phyloP scores from a whole-genome alignment of 169 alveolate species.

The Plasmodium gonderi region DNA sequence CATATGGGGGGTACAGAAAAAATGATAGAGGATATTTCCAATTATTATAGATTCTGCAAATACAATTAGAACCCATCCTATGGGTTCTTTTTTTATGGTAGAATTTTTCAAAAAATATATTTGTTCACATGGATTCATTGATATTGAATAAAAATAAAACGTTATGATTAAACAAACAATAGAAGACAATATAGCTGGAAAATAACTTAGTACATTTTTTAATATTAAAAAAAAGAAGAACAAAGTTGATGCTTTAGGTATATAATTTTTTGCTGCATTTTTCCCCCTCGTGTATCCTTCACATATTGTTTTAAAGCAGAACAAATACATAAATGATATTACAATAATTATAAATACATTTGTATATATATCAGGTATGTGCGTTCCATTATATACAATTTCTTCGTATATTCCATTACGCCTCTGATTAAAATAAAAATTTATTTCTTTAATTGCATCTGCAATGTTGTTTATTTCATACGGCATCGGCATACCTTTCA shows the following conservation, averaged over 20 bases:
- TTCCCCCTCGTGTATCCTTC: conserved; percentile 44
- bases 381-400: conserved; percentile 23
- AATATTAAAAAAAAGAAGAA: conserved; percentile 41
- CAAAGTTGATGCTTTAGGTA: conserved; percentile 48
- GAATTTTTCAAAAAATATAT: conserved; percentile 10
- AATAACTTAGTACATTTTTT: neutral
- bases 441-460: conserved; percentile 2
- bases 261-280: conserved; percentile 40
- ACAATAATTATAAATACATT: conserved; percentile 16
- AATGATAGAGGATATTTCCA: conserved; percentile 56
- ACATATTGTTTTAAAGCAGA: conserved; percentile 26
- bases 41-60: conserved; percentile 42
- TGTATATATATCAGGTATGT: conserved; percentile 47
- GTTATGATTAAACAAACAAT: conserved; percentile 34
- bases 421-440: conserved; percentile 14
- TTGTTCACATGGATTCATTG: conserved; percentile 45
- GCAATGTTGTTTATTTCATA: conserved; percentile 19
- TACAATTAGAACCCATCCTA: conserved; percentile 64
- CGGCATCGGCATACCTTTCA: conserved; percentile 54
- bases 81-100: conserved; percentile 47
- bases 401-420: neutral
- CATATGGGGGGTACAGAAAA: conserved; percentile 11
- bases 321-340: conserved; percentile 37
- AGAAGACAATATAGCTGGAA: conserved; percentile 42
- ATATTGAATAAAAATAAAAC: conserved; percentile 51